A percentile compares a stretch with the other conserved stretches of the same genome.
phyloP scores from a whole-genome alignment of 2,329 filamentous ascomycete genomes.

The Diaporthe batatas region DNA sequence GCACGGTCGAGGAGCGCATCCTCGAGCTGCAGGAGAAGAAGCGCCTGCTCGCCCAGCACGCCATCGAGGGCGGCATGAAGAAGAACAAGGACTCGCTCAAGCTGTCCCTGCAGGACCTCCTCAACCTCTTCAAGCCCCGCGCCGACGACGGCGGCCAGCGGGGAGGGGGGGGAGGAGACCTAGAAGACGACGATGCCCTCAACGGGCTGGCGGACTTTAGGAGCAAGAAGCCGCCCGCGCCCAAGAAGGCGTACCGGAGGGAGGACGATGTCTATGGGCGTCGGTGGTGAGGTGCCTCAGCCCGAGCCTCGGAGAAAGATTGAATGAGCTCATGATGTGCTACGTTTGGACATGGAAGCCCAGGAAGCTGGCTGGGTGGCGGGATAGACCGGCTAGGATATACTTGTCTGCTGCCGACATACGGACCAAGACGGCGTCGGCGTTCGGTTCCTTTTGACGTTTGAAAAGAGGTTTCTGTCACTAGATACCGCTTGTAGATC shows the following conservation, averaged over 20 bases:
- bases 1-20: slow-evolving; percentile 93
- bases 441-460: slow-evolving; percentile 4
- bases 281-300: slow-evolving; percentile 52
- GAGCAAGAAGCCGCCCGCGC: slow-evolving; percentile 47
- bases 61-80: slow-evolving; percentile 84
- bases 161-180: slow-evolving; percentile 42
- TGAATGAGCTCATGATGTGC: slow-evolving; percentile 21
- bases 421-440: background rate
- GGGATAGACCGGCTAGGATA: background rate
- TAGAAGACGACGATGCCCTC: slow-evolving; percentile 44
- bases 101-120: slow-evolving; percentile 91
- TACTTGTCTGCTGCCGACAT: background rate
- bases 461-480: background rate
- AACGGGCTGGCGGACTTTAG: slow-evolving; percentile 36
- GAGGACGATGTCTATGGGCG: slow-evolving; percentile 58
- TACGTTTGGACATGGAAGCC: slow-evolving; percentile 10
- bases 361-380: background rate
- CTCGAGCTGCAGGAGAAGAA: slow-evolving; percentile 96
- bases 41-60: slow-evolving; percentile 88
- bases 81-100: slow-evolving; percentile 78
- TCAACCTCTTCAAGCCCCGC: slow-evolving; percentile 82
- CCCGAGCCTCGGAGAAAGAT: background rate
- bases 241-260: slow-evolving; percentile 49
- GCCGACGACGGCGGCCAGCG: slow-evolving; percentile 51
- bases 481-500: background rate